phyloP scores from a whole-genome alignment of 163 green algal genomes.

The Smithsoniella earleae region DNA sequence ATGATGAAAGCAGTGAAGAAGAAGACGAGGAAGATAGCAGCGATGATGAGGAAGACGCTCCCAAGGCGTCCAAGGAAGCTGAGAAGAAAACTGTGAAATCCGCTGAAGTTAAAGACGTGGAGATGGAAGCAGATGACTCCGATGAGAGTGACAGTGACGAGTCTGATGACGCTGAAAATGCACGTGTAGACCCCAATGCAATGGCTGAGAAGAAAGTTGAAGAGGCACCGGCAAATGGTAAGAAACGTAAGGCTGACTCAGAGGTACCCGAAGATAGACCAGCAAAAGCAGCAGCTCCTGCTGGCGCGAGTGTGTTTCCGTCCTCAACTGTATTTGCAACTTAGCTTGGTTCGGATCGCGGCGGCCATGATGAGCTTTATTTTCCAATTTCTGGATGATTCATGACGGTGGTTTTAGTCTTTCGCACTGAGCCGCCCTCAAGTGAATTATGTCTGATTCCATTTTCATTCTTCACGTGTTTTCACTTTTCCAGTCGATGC shows the following conservation, averaged over 20 bases:
- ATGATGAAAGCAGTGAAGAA: background rate
- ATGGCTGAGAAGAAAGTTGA: too few relatives aligned
- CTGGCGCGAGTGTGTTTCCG: background rate
- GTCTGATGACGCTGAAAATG: too few relatives aligned
- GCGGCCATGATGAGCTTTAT: slow-evolving; percentile 9
- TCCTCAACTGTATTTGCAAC: background rate
- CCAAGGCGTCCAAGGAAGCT: background rate
- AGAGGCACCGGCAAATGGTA: background rate
- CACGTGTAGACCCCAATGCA: too few relatives aligned
- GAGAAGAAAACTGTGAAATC: slow-evolving; percentile 29
- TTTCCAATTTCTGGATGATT: background rate
- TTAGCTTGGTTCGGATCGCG: background rate
- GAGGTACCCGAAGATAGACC: background rate
- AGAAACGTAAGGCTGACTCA: slow-evolving; percentile 2
- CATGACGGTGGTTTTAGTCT: slow-evolving; percentile 3
- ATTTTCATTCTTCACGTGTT: background rate
- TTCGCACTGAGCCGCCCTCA: background rate
- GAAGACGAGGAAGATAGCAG: background rate
- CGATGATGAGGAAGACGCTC: background rate
- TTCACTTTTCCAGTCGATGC: background rate
- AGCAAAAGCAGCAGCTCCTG: background rate
- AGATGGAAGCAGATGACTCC: slow-evolving; percentile 31
- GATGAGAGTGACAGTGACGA: background rate
- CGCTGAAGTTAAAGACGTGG: slow-evolving; percentile 34
- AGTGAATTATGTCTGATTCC: background rate